Evolutionary conservation across 192 early-diverging fungal genomes (phyloP).

Genomic region (Thamnidium elegans): DNA sequence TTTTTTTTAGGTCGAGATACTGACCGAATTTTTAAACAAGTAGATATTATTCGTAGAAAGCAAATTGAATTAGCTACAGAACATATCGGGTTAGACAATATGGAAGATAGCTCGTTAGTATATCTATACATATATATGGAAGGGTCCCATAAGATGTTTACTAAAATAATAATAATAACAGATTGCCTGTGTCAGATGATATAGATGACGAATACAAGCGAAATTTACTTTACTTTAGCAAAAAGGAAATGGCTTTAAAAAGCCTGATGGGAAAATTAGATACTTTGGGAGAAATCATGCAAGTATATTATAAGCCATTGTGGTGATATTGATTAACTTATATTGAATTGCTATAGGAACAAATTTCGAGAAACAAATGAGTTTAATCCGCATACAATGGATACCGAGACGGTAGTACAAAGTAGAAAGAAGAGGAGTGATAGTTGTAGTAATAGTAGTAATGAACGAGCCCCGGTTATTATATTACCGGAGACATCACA

Average conservation of each 20-base stretch:
- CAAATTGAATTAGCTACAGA: slow-evolving; percentile 29
- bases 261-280: slow-evolving; percentile 10
- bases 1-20: slow-evolving; percentile 19
- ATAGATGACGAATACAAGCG: slow-evolving; percentile 19
- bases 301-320: not conserved
- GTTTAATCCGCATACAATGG: slow-evolving; percentile 7
- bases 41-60: slow-evolving; percentile 25
- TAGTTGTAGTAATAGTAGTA: no score
- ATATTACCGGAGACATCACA: no score
- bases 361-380: slow-evolving; percentile 8
- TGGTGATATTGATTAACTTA: no score
- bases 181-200: not conserved
- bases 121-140: not conserved
- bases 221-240: slow-evolving; percentile 12
- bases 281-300: slow-evolving; percentile 23
- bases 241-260: slow-evolving; percentile 5
- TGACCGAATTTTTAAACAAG: slow-evolving; percentile 23
- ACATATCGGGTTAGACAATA: slow-evolving; percentile 23
- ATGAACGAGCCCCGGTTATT: no score
- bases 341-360: not conserved
- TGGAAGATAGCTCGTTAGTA: not conserved
- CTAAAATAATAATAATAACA: not conserved
- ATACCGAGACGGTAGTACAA: not conserved
- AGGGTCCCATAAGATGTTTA: not conserved
- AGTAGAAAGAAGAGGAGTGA: no score